Conservation (phyloP, 805 yeast genomes). For the Brettanomyces sp. region DNA sequence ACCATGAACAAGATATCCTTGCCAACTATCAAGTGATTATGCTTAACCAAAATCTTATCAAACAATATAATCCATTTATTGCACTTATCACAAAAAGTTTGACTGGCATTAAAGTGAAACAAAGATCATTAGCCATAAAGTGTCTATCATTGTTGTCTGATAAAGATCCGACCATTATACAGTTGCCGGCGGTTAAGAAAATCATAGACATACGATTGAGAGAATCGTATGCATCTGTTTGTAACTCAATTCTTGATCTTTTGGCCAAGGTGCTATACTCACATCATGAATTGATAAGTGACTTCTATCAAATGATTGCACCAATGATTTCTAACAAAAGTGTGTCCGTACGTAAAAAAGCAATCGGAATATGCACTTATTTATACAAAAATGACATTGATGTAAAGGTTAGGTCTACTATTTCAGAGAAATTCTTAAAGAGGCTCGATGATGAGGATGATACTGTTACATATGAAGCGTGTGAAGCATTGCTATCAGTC, state of each 20-base stretch:
- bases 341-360: conserved; percentile 53
- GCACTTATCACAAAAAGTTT: conserved; percentile 38
- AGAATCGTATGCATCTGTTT: conserved; percentile 61
- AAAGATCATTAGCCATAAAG: conserved; percentile 58
- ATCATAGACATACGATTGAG: conserved; percentile 42
- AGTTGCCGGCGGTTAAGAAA: conserved; percentile 38
- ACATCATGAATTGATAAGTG: conserved; percentile 35
- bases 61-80: conserved; percentile 44
- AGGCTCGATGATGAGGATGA: conserved; percentile 68
- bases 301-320: conserved; percentile 41
- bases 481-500: conserved; percentile 25
- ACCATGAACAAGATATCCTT: not conserved
- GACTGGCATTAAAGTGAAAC: conserved; percentile 39
- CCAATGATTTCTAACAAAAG: conserved; percentile 50
- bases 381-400: conserved; percentile 34
- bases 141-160: conserved; percentile 47
- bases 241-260: conserved; percentile 69
- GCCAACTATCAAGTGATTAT: conserved; percentile 18
- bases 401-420: conserved; percentile 26
- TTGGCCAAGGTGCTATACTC: conserved; percentile 38
- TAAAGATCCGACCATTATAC: conserved; percentile 42
- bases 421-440: conserved; percentile 43
- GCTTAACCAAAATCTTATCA: conserved; percentile 23
- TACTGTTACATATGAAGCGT: conserved; percentile 34
- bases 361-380: conserved; percentile 39